A percentile compares a stretch with the other conserved stretches of the same genome.
Evolutionary conservation across 257 asterid genomes (phyloP).

Genomic region (Osmanthus fragrans): DNA sequence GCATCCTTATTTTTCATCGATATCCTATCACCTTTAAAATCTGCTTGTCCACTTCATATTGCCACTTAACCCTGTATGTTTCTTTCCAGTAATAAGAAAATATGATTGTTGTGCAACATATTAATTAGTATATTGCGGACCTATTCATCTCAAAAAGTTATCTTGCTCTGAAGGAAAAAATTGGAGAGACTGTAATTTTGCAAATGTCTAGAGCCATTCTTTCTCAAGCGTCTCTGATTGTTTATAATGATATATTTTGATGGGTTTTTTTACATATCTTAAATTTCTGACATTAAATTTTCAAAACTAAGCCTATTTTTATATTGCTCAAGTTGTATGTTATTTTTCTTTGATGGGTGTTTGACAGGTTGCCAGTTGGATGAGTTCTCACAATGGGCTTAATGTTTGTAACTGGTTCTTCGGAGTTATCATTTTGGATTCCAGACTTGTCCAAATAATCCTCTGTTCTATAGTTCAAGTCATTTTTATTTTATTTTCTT

Average conservation of each 20-base stretch:
- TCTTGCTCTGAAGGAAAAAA: neutral
- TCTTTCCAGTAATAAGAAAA: neutral
- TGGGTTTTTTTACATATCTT: neutral
- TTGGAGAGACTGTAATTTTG: neutral
- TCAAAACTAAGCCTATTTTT: neutral
- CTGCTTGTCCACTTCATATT: neutral
- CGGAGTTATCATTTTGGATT: conserved; percentile 93
- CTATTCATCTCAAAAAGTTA: neutral
- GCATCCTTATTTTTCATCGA: neutral
- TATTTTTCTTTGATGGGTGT: conserved; percentile 18
- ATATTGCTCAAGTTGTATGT: neutral
- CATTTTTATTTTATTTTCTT: no score
- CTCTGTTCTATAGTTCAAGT: neutral
- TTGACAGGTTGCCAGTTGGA: conserved; percentile 87
- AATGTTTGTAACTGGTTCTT: no score
- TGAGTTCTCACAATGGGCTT: no score
- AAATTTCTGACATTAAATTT: neutral
- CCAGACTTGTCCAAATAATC: conserved; percentile 79
- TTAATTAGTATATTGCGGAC: neutral
- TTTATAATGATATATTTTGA: neutral
- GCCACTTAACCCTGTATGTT: conserved; percentile 6
- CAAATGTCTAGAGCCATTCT: neutral
- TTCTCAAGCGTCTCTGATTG: neutral
- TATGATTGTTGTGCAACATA: neutral
- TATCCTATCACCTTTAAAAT: neutral